Evolutionary conservation across 306 rosid genomes (phyloP).

Genomic region (Carpinus viminea): DNA sequence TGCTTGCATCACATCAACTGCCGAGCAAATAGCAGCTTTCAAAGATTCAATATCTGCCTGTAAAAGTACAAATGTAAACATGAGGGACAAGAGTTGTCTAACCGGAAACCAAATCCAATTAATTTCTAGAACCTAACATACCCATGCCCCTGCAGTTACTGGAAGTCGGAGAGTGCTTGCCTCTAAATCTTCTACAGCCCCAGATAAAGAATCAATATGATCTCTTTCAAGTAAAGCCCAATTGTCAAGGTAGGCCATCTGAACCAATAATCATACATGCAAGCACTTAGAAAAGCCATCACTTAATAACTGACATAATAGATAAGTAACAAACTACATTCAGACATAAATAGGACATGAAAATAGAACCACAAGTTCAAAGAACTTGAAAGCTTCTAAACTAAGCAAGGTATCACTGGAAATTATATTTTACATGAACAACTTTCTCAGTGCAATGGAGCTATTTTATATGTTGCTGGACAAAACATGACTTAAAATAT

Average conservation of each 20-base stretch:
- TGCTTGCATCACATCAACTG: constrained; percentile 83
- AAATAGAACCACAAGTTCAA: background rate
- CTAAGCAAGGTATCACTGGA: background rate
- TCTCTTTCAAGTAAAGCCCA: constrained; percentile 83
- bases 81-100: constrained; percentile 23
- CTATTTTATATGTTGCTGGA: background rate
- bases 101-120: constrained; percentile 19
- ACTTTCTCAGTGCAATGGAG: background rate
- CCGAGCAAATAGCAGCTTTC: constrained; percentile 85
- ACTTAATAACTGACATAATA: constrained; percentile 7
- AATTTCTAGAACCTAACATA: constrained; percentile 34
- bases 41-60: constrained; percentile 87
- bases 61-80: constrained; percentile 25
- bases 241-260: constrained; percentile 77
- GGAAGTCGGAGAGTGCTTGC: constrained; percentile 95
- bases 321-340: background rate
- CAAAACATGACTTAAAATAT: background rate
- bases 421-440: background rate
- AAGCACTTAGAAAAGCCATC: constrained; percentile 32
- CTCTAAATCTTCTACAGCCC: constrained; percentile 88
- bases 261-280: constrained; percentile 40
- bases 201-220: constrained; percentile 74
- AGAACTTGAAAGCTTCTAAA: constrained; percentile 1
- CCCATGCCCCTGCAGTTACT: constrained; percentile 83
- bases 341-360: constrained; percentile 2